Conservation (phyloP, 2,329 filamentous ascomycete genomes). For the Penicillium sp. region DNA sequence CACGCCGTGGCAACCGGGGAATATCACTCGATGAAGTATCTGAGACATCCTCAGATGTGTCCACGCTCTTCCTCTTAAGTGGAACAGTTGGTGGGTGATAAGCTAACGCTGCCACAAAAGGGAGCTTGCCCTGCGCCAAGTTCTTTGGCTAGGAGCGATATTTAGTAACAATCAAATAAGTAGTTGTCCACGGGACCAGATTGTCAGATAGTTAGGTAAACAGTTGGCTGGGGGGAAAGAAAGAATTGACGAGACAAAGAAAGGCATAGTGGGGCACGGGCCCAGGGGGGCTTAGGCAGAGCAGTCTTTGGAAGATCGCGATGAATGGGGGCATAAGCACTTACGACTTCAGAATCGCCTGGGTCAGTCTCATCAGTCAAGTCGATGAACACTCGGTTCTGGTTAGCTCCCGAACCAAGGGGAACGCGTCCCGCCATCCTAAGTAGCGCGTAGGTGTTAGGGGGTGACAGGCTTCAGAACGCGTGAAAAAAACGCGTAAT, state of each 20-base stretch:
- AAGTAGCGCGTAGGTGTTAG: background rate
- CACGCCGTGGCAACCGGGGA: background rate
- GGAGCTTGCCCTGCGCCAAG: background rate
- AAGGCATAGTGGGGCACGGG: background rate
- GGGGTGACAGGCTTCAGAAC: background rate
- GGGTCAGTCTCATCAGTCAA: background rate
- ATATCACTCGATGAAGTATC: background rate
- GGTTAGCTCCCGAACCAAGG: background rate
- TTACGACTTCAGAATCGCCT: background rate
- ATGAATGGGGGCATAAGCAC: background rate
- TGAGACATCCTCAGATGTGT: background rate
- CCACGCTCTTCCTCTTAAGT: background rate
- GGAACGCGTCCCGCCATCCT: constrained; percentile 1
- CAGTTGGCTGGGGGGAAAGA: background rate
- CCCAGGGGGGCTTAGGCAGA: background rate
- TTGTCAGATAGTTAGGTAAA: background rate
- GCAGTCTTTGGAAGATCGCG: background rate
- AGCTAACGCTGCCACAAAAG: constrained; percentile 12
- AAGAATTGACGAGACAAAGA: background rate
- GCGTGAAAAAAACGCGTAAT: background rate
- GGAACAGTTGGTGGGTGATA: constrained; percentile 17
- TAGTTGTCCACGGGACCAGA: background rate
- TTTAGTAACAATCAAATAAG: background rate
- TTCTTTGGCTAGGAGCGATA: background rate
- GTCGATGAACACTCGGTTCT: constrained; percentile 2